These are phyloP conservation scores for Metarhizium guizhouense DNA, from an alignment of 2,329 filamentous ascomycete genomes.

Conservation along the genomic window DNA sequence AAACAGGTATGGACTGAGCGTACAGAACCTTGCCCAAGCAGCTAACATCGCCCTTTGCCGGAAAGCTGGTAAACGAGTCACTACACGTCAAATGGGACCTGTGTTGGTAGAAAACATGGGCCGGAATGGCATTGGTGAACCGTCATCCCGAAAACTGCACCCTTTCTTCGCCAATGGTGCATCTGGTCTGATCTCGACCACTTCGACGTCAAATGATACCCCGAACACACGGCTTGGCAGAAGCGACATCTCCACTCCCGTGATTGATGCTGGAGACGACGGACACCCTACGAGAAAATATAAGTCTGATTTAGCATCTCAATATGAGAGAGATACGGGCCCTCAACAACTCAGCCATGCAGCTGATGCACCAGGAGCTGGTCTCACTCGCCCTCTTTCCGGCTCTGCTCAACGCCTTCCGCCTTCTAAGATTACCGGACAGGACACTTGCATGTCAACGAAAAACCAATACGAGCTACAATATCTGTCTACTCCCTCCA, in stretches of 20 bases:
- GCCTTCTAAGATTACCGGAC: not conserved
- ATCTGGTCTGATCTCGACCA: constrained; percentile 4
- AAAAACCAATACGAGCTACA: not conserved
- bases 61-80: not conserved
- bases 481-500: not conserved
- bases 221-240: not conserved
- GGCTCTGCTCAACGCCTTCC: not conserved
- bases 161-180: constrained; percentile 40
- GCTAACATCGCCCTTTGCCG: not conserved
- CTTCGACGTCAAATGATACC: not conserved
- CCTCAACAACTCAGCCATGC: not conserved
- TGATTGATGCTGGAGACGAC: not conserved
- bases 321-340: constrained; percentile 2
- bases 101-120: constrained; percentile 35
- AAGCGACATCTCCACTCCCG: not conserved
- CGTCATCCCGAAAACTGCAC: constrained; percentile 37
- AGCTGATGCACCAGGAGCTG: not conserved
- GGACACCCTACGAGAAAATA: not conserved
- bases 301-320: constrained; percentile 7
- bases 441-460: not conserved
- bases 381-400: not conserved
- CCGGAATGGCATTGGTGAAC: constrained; percentile 26
- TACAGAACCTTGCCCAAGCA: not conserved
- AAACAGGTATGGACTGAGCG: not conserved
- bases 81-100: constrained; percentile 28